These are phyloP conservation scores for Neurospora cerealis DNA, from an alignment of 495 filamentous ascomycete genomes.

Conservation along the genomic window DNA sequence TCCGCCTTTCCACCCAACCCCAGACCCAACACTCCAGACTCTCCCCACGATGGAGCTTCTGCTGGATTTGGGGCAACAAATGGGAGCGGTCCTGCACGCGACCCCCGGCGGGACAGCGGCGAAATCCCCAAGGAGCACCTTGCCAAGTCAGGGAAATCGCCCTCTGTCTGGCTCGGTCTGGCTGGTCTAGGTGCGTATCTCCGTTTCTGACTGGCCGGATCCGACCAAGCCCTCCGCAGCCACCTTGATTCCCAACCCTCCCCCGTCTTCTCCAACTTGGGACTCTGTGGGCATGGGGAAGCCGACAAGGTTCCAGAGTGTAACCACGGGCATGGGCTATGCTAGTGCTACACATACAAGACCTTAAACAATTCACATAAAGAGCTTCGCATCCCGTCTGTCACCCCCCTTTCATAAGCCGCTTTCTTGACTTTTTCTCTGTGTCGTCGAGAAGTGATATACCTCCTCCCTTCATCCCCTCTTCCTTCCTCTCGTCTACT, in stretches of 20 bases:
- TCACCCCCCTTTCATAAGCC: background rate
- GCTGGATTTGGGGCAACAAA: background rate
- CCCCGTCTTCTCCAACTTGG: background rate
- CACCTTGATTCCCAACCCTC: background rate
- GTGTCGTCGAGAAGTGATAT: background rate
- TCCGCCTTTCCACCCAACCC: background rate
- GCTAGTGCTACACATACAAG: background rate
- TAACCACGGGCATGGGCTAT: background rate
- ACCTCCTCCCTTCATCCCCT: background rate
- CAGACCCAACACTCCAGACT: background rate
- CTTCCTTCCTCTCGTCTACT: background rate
- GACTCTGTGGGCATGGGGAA: background rate
- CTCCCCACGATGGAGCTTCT: background rate
- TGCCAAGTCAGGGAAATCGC: slow-evolving; percentile 23
- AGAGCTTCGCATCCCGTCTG: background rate
- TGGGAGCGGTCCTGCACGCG: slow-evolving; percentile 9
- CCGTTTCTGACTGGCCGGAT: slow-evolving; percentile 13
- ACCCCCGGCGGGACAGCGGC: slow-evolving; percentile 24
- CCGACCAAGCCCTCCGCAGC: slow-evolving; percentile 6
- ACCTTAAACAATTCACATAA: background rate
- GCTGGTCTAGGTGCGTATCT: background rate
- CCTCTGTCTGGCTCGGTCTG: slow-evolving; percentile 9
- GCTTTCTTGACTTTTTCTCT: background rate
- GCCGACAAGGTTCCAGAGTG: background rate
- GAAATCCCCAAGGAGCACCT: slow-evolving; percentile 22